Evolutionary conservation across 257 asterid species (phyloP), one percentile per base, ranked within the genome.

Genomic region (Solanum sparsipilum): DNA sequence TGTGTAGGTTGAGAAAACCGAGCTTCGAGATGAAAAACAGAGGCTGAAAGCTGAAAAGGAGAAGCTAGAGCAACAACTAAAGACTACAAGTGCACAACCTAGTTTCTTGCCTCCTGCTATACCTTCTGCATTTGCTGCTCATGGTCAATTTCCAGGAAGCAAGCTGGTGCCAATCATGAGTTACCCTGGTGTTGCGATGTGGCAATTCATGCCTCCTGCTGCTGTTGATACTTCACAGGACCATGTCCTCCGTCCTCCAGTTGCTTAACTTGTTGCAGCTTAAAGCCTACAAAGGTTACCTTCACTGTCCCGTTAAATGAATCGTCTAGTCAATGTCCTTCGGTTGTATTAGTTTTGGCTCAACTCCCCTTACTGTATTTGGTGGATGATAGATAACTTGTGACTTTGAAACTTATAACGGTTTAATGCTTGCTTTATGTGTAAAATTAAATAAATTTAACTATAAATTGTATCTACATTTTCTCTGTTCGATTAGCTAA

Each of bases 151-250:
- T 32, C 70, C 91, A 9, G 98, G 95, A 87, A 94, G 93, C 95
- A 96, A 97, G 89, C 52, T 95, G 93, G 96, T 97, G 83, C 98
- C 99, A 1, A 86, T 97, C 89, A 92, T 95, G 91, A 92, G 98
- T 73, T 95, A 97, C 90, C 99, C 99, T 12, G 98, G 98, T n/a
- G 95, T 94, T 6, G 97, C 98, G 34, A 97, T 97, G 98, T 97
- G 99, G 99, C 99, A 95, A 89, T 97, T 95, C 94, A 92, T 97
- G 98, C 98, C 99, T 15, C 99, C 99, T 70, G 98, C 98, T 41
- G 95, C 98, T 67, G 98, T 96, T 27, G 99, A 95, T 88, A 96
- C 99, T 9, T 96, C 98, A 48, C 97, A 96, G 94, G 99, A 96
- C 90, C 99, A 96, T n/a, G 98, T 93, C 60, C 96, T 97, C 87